Evolutionary conservation across 257 asterid genomes (phyloP).

Genomic region (Perilla frutescens): DNA sequence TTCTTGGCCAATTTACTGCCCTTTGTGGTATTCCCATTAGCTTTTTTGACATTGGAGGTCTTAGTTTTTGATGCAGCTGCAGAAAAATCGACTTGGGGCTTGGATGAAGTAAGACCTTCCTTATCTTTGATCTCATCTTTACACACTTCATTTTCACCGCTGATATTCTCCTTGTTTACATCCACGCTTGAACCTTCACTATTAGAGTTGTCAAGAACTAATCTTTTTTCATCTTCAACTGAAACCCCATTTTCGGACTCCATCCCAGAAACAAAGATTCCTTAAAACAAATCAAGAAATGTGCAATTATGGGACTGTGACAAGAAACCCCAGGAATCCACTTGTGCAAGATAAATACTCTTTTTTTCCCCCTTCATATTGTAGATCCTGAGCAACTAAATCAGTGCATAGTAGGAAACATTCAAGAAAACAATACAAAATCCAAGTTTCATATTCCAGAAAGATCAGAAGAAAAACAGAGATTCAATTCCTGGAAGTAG

Average conservation of each 20-base stretch:
- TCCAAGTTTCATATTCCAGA: background rate
- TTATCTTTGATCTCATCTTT: constrained; percentile 38
- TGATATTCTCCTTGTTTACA: constrained; percentile 44
- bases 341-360: background rate
- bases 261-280: constrained; percentile 43
- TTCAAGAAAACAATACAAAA: background rate
- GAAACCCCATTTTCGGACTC: constrained; percentile 65
- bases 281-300: constrained; percentile 26
- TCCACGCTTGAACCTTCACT: constrained; percentile 47
- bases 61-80: constrained; percentile 39
- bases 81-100: constrained; percentile 36
- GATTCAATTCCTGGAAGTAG: background rate
- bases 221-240: constrained; percentile 57
- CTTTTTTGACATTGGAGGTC: constrained; percentile 30
- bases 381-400: background rate
- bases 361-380: too few relatives aligned
- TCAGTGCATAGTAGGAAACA: background rate
- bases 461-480: constrained; percentile 21
- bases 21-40: constrained; percentile 35
- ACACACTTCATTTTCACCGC: constrained; percentile 40
- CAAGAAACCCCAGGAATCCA: constrained; percentile 17
- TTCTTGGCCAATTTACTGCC: constrained; percentile 46
- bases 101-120: constrained; percentile 37
- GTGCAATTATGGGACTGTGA: constrained; percentile 20
- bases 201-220: constrained; percentile 38